phyloP scores from a whole-genome alignment of 2,329 filamentous ascomycete genomes.

The Xylariaceae sp. region DNA sequence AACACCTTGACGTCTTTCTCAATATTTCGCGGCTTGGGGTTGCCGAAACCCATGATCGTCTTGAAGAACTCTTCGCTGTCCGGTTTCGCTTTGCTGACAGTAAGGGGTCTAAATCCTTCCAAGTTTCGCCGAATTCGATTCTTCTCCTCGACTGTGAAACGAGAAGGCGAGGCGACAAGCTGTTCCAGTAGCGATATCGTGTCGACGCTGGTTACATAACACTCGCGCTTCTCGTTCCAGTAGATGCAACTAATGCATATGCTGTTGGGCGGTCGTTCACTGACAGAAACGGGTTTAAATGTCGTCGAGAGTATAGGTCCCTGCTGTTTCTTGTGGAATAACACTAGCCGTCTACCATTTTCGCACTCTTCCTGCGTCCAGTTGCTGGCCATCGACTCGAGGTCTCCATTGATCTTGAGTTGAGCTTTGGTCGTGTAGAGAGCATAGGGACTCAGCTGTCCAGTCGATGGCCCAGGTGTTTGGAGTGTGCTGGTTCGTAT shows the following conservation, averaged over 20 bases:
- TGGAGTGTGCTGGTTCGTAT: conserved; percentile 55
- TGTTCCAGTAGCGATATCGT: conserved; percentile 94
- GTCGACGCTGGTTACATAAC: conserved; percentile 93
- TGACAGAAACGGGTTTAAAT: conserved; percentile 74
- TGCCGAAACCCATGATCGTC: conserved; percentile 95
- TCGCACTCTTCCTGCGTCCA: conserved; percentile 83
- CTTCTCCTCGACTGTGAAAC: conserved; percentile 96
- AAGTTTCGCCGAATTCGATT: conserved; percentile 94
- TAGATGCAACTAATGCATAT: conserved; percentile 97
- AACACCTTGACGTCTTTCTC: conserved; percentile 99
- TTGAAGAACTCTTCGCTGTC: conserved; percentile 99
- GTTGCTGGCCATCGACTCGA: conserved; percentile 75
- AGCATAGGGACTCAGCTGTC: conserved; percentile 68
- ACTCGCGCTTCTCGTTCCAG: conserved; percentile 89
- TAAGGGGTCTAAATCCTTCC: conserved; percentile 87
- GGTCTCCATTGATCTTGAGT: conserved; percentile 79
- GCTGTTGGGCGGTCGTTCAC: conserved; percentile 76
- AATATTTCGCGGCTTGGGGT: conserved; percentile 93
- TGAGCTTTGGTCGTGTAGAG: conserved; percentile 81
- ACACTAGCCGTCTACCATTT: conserved; percentile 76
- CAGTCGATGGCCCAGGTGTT: conserved; percentile 32
- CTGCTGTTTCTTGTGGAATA: conserved; percentile 78
- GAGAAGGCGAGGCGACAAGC: conserved; percentile 67
- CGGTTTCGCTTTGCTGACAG: conserved; percentile 85
- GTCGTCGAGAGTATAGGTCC: conserved; percentile 77